Evolutionary conservation across 2,329 filamentous ascomycete genomes (phyloP).

Genomic region (Epichloe scottii): DNA sequence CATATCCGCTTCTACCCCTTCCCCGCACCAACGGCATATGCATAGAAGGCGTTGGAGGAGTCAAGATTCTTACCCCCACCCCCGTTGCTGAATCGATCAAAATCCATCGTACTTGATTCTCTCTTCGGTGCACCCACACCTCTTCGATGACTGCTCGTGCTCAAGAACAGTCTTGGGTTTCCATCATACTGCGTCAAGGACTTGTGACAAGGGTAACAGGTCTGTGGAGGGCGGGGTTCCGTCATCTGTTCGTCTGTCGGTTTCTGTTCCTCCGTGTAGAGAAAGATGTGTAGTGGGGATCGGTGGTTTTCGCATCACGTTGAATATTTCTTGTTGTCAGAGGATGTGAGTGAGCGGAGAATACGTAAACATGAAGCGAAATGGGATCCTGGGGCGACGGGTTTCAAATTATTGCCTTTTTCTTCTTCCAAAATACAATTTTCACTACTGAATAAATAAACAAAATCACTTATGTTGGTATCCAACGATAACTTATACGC

Average conservation of each 20-base stretch:
- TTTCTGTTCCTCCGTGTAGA: too few species aligned
- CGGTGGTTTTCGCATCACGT: background rate
- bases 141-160: background rate
- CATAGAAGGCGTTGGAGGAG: constrained; percentile 22
- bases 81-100: background rate
- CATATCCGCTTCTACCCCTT: background rate
- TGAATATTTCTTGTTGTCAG: background rate
- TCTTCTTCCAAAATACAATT: background rate
- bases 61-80: background rate
- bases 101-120: too few species aligned
- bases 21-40: constrained; percentile 9
- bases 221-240: background rate
- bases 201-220: background rate
- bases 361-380: background rate
- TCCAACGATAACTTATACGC: background rate
- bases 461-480: background rate
- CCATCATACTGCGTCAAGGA: background rate
- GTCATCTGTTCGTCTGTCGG: background rate
- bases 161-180: background rate
- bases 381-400: background rate
- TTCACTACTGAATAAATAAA: background rate
- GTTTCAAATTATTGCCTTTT: background rate
- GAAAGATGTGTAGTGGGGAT: too few species aligned
- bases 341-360: background rate
- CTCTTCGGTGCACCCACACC: background rate